These are phyloP conservation scores for Leucogyrophana mollusca DNA, from an alignment of 768 basidiomycete species.

Conservation along the genomic window DNA sequence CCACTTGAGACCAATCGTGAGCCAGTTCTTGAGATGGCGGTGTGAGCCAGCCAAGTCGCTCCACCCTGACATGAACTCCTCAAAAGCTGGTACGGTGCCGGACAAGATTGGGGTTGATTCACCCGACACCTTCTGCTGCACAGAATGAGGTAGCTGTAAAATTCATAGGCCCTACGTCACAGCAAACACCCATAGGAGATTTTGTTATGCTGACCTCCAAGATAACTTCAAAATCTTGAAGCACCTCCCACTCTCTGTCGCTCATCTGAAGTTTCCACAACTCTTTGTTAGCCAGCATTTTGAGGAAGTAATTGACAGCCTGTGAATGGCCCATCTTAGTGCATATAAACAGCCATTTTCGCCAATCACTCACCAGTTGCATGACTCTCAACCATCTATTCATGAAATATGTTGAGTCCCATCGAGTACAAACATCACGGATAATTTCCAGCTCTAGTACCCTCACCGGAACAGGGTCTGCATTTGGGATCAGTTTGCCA, in stretches of 20 bases:
- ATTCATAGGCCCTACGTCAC: no score
- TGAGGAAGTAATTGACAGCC: background rate
- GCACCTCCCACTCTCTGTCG: background rate
- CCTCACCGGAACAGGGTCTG: no score
- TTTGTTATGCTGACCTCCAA: no score
- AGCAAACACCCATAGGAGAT: no score
- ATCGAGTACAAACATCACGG: slow-evolving; percentile 35
- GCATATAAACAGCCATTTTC: background rate
- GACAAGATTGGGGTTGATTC: background rate
- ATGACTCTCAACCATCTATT: slow-evolving; percentile 7
- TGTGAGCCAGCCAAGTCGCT: background rate
- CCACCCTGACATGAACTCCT: background rate
- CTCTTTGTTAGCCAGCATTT: background rate
- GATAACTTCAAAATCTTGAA: slow-evolving; percentile 3
- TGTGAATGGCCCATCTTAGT: background rate
- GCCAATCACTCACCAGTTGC: background rate
- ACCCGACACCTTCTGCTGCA: background rate
- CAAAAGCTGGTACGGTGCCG: background rate
- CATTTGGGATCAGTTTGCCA: no score
- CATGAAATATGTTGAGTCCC: slow-evolving; percentile 41
- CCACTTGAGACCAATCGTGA: background rate
- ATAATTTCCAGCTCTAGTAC: background rate
- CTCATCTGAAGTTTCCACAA: background rate
- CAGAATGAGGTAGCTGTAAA: background rate
- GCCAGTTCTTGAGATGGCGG: background rate